Evolutionary conservation across 345 rosid species (phyloP).

Genomic region (Arabis hirsuta): DNA sequence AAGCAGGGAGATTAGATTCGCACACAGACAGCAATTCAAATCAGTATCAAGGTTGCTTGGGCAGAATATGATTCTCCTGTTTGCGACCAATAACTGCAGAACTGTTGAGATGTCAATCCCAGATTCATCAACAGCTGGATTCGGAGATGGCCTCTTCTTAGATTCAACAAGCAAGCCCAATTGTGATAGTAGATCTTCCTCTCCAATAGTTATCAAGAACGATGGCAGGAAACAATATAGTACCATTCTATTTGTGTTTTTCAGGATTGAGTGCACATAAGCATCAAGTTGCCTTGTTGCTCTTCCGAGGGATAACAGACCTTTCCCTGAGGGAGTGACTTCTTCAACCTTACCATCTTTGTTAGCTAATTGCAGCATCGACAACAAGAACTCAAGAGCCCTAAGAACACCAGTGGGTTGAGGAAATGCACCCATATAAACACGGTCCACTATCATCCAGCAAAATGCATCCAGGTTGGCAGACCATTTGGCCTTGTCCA

Average conservation of each 20-base stretch:
- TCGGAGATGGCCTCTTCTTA: constrained; percentile 57
- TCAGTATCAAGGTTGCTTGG: constrained; percentile 95
- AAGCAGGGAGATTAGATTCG: constrained; percentile 84
- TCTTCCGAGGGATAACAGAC: constrained; percentile 85
- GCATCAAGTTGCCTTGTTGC: constrained; percentile 88
- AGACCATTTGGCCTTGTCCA: constrained; percentile 93
- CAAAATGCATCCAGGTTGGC: constrained; percentile 91
- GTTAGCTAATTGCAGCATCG: constrained; percentile 96
- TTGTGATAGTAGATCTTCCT: constrained; percentile 78
- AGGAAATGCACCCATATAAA: constrained; percentile 96
- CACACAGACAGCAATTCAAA: constrained; percentile 90
- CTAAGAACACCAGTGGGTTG: constrained; percentile 78
- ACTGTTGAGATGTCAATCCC: constrained; percentile 80
- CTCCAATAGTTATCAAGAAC: constrained; percentile 82
- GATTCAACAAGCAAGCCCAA: constrained; percentile 79
- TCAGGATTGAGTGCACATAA: constrained; percentile 85
- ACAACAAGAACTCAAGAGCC: constrained; percentile 88
- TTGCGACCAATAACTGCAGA: constrained; percentile 90
- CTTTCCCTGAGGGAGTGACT: constrained; percentile 84
- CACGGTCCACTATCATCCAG: constrained; percentile 97
- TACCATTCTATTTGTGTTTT: constrained; percentile 89
- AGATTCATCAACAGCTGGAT: constrained; percentile 65
- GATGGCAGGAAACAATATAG: constrained; percentile 92
- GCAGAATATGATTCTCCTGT: constrained; percentile 87
- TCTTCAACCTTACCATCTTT: constrained; percentile 97